phyloP scores from a whole-genome alignment of 116 monocot species.

The Zostera marina region DNA sequence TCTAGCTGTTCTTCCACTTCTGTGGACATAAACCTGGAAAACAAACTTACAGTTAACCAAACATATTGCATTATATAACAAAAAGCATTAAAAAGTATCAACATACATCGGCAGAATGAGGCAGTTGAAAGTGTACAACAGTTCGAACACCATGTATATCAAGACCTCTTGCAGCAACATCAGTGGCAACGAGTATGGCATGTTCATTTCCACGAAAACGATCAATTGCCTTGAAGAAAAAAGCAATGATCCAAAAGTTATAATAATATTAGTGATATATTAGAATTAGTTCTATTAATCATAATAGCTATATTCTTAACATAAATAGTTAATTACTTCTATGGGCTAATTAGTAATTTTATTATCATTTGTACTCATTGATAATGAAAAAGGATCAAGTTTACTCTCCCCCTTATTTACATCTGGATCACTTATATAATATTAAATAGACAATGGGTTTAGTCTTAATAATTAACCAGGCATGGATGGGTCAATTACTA shows the following conservation, averaged over 20 bases:
- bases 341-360: too few relatives aligned
- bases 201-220: constrained; percentile 79
- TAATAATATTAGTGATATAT: background rate
- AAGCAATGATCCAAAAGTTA: background rate
- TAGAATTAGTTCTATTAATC: too few relatives aligned
- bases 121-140: constrained; percentile 95
- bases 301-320: too few relatives aligned
- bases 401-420: too few relatives aligned
- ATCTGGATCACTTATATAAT: too few relatives aligned
- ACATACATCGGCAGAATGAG: constrained; percentile 96
- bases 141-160: constrained; percentile 94
- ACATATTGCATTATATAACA: background rate
- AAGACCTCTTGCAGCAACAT: constrained; percentile 96
- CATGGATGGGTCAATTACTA: too few relatives aligned
- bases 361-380: too few relatives aligned
- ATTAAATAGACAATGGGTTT: too few relatives aligned
- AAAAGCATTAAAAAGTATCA: background rate
- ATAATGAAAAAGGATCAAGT: too few relatives aligned
- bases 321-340: too few relatives aligned
- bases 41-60: constrained; percentile 2
- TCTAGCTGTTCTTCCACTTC: constrained; percentile 98
- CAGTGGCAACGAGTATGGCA: constrained; percentile 80
- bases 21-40: constrained; percentile 85
- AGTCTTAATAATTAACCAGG: too few relatives aligned
- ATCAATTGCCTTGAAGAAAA: constrained; percentile 62